Evolutionary conservation across 192 early-diverging fungal genomes (phyloP).

Genomic region (Dissophora globulifera): DNA sequence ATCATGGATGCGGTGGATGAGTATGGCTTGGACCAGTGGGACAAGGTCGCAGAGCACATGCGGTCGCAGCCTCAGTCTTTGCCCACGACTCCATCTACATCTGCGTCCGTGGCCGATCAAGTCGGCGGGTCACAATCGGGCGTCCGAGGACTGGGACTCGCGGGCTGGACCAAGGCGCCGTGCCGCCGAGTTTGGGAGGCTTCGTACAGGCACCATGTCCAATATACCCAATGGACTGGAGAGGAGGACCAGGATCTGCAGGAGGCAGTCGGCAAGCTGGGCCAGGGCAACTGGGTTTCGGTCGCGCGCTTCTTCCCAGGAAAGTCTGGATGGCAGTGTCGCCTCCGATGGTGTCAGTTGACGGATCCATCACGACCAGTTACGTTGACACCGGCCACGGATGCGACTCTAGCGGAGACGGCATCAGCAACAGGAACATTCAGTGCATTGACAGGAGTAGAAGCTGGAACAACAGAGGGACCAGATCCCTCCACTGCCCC

Average conservation of each 20-base stretch:
- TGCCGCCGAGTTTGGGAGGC: conserved; percentile 49
- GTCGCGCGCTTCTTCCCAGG: conserved; percentile 44
- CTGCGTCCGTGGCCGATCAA: too few relatives aligned
- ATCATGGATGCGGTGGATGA: conserved; percentile 43
- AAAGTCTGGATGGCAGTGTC: conserved; percentile 46
- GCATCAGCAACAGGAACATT: not conserved
- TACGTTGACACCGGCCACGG: not conserved
- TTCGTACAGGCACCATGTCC: conserved; percentile 36
- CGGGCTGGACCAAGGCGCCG: conserved; percentile 42
- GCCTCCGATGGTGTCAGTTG: conserved; percentile 48
- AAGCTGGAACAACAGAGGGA: too few relatives aligned
- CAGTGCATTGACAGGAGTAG: not conserved
- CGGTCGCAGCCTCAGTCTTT: conserved; percentile 9
- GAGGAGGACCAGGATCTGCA: conserved; percentile 33
- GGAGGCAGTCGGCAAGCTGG: conserved; percentile 9
- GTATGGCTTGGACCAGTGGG: conserved; percentile 37
- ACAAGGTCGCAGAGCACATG: conserved; percentile 29
- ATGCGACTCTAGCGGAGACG: not conserved
- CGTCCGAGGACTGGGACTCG: not conserved
- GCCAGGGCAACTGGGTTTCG: conserved; percentile 11
- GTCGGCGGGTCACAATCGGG: not conserved
- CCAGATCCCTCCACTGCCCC: too few relatives aligned
- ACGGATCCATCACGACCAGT: too few relatives aligned
- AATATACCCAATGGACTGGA: conserved; percentile 32
- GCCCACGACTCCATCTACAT: not conserved